These are phyloP conservation scores for Clavispora phyllophila DNA, from an alignment of 805 yeast species.

Conservation along the genomic window DNA sequence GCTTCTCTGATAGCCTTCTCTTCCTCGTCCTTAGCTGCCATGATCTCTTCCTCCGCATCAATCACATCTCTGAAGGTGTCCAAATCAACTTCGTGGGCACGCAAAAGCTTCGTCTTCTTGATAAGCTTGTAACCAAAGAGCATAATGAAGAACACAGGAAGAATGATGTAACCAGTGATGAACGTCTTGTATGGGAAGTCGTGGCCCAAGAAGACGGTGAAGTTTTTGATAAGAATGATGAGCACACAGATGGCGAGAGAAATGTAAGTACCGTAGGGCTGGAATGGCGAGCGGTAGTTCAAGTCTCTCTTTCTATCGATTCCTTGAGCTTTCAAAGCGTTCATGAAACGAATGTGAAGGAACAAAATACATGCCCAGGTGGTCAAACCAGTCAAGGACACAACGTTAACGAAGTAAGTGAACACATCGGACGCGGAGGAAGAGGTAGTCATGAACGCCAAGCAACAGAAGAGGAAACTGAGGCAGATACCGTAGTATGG, in stretches of 20 bases:
- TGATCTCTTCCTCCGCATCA: slow-evolving; percentile 48
- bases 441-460: slow-evolving; percentile 69
- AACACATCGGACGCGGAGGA: slow-evolving; percentile 54
- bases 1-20: slow-evolving; percentile 33
- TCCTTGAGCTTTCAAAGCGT: slow-evolving; percentile 66
- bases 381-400: slow-evolving; percentile 67
- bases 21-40: slow-evolving; percentile 28
- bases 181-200: slow-evolving; percentile 50
- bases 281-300: slow-evolving; percentile 60
- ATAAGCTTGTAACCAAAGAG: slow-evolving; percentile 57
- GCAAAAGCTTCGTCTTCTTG: slow-evolving; percentile 43
- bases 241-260: slow-evolving; percentile 51
- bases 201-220: slow-evolving; percentile 61
- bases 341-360: slow-evolving; percentile 61
- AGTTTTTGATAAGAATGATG: slow-evolving; percentile 56
- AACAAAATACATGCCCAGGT: slow-evolving; percentile 71
- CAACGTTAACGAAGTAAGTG: slow-evolving; percentile 68
- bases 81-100: slow-evolving; percentile 58
- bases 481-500: slow-evolving; percentile 57
- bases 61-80: slow-evolving; percentile 50
- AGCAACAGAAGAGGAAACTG: slow-evolving; percentile 49
- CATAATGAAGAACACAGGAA: slow-evolving; percentile 56
- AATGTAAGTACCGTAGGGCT: slow-evolving; percentile 62
- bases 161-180: slow-evolving; percentile 74
- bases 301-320: slow-evolving; percentile 46